Evolutionary conservation across 2,329 filamentous ascomycete species (phyloP), one percentile per base, ranked within the genome.

Genomic region (Arthrinium phaeospermum): DNA sequence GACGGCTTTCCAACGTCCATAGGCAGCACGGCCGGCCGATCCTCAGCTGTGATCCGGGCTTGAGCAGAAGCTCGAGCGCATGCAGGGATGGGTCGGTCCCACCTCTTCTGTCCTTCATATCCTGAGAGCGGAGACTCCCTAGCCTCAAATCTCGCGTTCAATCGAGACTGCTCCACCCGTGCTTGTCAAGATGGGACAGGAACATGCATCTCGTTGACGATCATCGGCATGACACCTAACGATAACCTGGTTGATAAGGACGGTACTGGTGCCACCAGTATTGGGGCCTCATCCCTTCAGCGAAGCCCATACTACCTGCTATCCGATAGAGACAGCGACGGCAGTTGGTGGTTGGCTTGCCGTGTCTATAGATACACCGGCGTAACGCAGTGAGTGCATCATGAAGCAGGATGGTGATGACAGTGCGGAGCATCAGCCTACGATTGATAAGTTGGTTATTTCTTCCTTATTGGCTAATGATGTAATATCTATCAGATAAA

Each of bases 381-480:
- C 51, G 19, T 19, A 19, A 14, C 51, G 27, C 37, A 41, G 37
- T 41, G 10, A 41, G 37, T 10, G 10, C 1, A 41, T 41, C 37
- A 41, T 10, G 7, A 41, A 34, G 24, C 24, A 4, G 13, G 24
- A 16, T 13, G 24, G 16, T 24, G 4, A 30, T 13, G 16, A 30
- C 13, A n/a, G 16, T 22, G 4, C 4, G 27, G 27, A 30, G 27
- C 27, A 13, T 16, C 13, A 3, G 30, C 13, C 5, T 19, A n/a
- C 19, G 13, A 30, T 34, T 7, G 7, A 12, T 22, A 8, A 3
- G 34, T 64, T 64, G 34, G 10, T 64, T 41, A 64, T 41, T 57
- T 64, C 19, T 41, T 64, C 57, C 34, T n/a, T 41, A 14, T 64
- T 64, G 57, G 41, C 57, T 64, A 64, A n/a, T 64, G 57, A 41